Base-by-base conservation (phyloP, 2,329 filamentous ascomycete species). In the Fusarium equiseti region DNA sequence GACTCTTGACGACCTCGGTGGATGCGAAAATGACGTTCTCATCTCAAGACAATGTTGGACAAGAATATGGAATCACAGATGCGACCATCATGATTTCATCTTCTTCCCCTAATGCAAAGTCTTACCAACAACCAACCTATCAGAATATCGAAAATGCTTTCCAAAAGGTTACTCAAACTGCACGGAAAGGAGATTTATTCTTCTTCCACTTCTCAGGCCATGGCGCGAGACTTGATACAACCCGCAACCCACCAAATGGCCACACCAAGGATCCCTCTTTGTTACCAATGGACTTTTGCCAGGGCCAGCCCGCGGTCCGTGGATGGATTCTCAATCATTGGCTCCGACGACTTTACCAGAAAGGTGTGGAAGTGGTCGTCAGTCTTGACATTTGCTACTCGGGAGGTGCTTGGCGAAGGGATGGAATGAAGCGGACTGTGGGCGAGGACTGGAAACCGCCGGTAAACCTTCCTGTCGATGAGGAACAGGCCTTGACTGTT, bases 201-300 rank as follows among this genome's bases (percentile, higher is more conserved):
- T 66, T 57, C 35, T 66, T 66, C 10, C 58, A 66, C 35, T 66
- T 58, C 40, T 66, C 58, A 10, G 63, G 63, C 38, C 58, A 66
- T 20, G 58, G 58, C 15, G 52, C 42, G 24, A 35, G 38, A 26
- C 48, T 66, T 4, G 22, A 44, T 22, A 43, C 32, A 13, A 53
- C 24, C 16, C 6, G 16, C 4, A 24, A 40, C 7, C 45, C 58
- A 24, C 48, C 58, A 12, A 43, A 12, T 9, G 48, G 29, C 26
- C 48, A 43, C 18, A 24, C 32, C 12, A 38, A 24, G 42, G 63
- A 66, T 16, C 63, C 58, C 1, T 66, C 63, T 11, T 54, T 66
- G 6, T 32, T 66, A n/a, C 45, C 57, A n/a, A 32, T 43, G 18
- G 58, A 66, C 35, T 66, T 56, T 31, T 44, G 52, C 15, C 29